Percentiles rank a stretch among this genome's conserved stretches.
Conservation (phyloP, 2,329 filamentous ascomycete genomes). For the Xylariaceae sp. region DNA sequence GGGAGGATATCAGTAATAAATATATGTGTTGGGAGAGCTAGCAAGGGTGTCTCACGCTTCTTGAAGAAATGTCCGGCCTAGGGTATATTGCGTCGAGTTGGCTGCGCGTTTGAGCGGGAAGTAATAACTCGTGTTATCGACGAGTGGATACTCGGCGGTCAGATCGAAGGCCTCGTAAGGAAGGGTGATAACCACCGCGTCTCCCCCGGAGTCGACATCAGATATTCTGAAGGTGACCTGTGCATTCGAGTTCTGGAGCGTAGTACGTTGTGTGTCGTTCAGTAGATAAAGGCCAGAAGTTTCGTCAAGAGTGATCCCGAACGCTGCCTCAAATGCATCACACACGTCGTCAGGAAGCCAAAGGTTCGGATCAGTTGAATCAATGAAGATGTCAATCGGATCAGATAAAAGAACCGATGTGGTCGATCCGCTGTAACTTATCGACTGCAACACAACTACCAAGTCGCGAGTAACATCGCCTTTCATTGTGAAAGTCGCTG, state of each 20-base stretch:
- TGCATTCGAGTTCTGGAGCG: slow-evolving; percentile 29
- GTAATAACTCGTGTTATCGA: slow-evolving; percentile 29
- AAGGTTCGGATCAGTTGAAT: slow-evolving; percentile 35
- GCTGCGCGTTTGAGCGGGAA: slow-evolving; percentile 34
- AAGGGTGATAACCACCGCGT: slow-evolving; percentile 29
- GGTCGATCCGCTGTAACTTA: slow-evolving; percentile 33
- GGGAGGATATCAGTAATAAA: slow-evolving; percentile 8
- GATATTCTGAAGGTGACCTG: slow-evolving; percentile 33
- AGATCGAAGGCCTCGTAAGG: slow-evolving; percentile 34
- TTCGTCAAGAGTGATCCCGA: slow-evolving; percentile 29
- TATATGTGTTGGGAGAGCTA: background rate
- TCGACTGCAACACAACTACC: slow-evolving; percentile 36
- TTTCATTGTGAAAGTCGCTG: slow-evolving; percentile 36
- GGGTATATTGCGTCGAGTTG: slow-evolving; percentile 33
- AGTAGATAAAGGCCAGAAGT: slow-evolving; percentile 31
- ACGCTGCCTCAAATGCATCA: slow-evolving; percentile 32
- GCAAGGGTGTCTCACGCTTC: slow-evolving; percentile 27
- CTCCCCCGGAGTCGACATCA: slow-evolving; percentile 31
- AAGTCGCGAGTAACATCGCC: slow-evolving; percentile 34
- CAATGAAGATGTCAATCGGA: slow-evolving; percentile 34
- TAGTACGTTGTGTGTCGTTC: slow-evolving; percentile 32
- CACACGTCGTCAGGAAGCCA: slow-evolving; percentile 33
- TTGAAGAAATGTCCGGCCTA: slow-evolving; percentile 34
- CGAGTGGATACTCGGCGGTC: slow-evolving; percentile 28
- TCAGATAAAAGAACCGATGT: slow-evolving; percentile 30